Evolutionary conservation across 305 asterid genomes (phyloP).

Genomic region (Solanum hybrid): DNA sequence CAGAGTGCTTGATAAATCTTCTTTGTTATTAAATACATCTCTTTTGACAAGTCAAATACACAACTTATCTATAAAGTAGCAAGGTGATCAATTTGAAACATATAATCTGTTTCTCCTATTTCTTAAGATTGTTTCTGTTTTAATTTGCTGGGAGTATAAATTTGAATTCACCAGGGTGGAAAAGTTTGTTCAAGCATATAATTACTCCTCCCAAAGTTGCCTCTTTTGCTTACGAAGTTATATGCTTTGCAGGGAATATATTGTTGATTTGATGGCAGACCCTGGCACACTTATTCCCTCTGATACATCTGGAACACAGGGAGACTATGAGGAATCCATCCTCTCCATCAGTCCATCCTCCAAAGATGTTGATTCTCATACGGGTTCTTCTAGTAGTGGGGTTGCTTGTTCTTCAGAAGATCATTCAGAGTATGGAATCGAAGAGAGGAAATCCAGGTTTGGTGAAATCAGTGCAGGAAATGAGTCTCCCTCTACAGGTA

Average conservation of each 20-base stretch:
- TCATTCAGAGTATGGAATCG: slow-evolving; percentile 23
- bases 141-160: background rate
- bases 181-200: background rate
- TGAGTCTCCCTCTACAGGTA: slow-evolving; percentile 23
- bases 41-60: background rate
- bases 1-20: background rate
- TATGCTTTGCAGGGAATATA: slow-evolving; percentile 66
- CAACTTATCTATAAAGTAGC: background rate
- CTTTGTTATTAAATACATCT: background rate
- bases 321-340: slow-evolving; percentile 30
- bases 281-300: slow-evolving; percentile 97
- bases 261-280: slow-evolving; percentile 94
- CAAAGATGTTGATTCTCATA: slow-evolving; percentile 29
- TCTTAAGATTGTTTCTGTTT: background rate
- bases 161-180: background rate
- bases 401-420: slow-evolving; percentile 31
- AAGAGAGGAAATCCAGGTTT: slow-evolving; percentile 19
- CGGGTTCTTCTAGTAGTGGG: slow-evolving; percentile 38
- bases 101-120: background rate
- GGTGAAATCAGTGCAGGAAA: slow-evolving; percentile 23
- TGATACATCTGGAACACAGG: slow-evolving; percentile 51
- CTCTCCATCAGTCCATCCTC: slow-evolving; percentile 18
- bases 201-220: background rate
- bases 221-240: background rate
- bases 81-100: background rate